Conservation (phyloP, 106 monocot genomes). For the Dactylorhiza incarnata region DNA sequence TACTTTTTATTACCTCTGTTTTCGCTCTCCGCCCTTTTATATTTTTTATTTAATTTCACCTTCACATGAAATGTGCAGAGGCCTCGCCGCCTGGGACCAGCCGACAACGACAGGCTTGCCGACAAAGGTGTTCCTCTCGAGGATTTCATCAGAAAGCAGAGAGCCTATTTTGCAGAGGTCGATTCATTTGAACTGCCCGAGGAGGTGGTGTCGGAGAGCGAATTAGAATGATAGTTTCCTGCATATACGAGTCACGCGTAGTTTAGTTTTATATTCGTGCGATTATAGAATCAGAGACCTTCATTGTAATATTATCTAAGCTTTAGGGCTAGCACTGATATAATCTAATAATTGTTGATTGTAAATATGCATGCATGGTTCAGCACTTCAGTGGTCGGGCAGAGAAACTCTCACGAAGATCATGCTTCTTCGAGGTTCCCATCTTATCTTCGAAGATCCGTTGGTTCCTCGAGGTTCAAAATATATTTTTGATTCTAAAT, state of each 20-base stretch:
- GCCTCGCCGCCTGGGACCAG: not conserved
- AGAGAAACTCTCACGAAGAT: too few relatives aligned
- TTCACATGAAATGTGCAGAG: conserved; percentile 4
- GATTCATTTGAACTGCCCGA: conserved; percentile 48
- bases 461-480: too few relatives aligned
- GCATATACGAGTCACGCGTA: not conserved
- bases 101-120: not conserved
- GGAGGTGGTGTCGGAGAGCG: conserved; percentile 42
- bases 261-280: too few relatives aligned
- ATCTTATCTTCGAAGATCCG: too few relatives aligned
- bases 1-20: not conserved
- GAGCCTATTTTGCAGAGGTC: conserved; percentile 41
- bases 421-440: too few relatives aligned
- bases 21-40: too few relatives aligned
- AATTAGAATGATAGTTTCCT: conserved; percentile 21
- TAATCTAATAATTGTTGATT: not conserved
- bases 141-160: conserved; percentile 49
- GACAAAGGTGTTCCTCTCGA: conserved; percentile 6
- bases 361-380: not conserved
- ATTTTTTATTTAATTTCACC: not conserved
- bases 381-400: too few relatives aligned
- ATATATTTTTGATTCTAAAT: too few relatives aligned
- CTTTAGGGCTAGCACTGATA: not conserved
- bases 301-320: not conserved
- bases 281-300: not conserved